Percentiles rank a stretch among this genome's conserved stretches.
These are phyloP conservation scores for Cladobotryum mycophilum DNA, from an alignment of 2,329 filamentous ascomycete genomes.

Conservation along the genomic window DNA sequence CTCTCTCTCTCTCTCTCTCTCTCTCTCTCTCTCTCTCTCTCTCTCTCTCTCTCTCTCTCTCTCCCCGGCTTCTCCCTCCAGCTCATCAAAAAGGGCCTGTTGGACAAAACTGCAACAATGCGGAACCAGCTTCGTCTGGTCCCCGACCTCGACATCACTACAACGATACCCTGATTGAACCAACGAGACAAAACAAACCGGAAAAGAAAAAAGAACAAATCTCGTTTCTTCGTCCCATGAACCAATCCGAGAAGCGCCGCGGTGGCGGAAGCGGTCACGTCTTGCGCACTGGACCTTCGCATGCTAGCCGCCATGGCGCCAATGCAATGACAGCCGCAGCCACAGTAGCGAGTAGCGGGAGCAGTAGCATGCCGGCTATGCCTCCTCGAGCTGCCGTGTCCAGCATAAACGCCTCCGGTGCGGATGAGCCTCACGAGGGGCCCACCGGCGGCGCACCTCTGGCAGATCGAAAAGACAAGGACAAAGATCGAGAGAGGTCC, in stretches of 20 bases:
- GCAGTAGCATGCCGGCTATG: slow-evolving; percentile 19
- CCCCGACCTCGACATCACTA: slow-evolving; percentile 20
- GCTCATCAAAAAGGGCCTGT: neutral
- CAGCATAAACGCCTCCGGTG: slow-evolving; percentile 16
- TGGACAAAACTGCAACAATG: slow-evolving; percentile 22
- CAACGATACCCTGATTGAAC: neutral
- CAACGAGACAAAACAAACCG: neutral
- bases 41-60: neutral
- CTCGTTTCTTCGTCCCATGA: slow-evolving; percentile 24
- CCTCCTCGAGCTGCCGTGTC: slow-evolving; percentile 26
- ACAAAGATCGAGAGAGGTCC: slow-evolving; percentile 25
- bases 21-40: neutral
- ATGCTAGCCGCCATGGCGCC: slow-evolving; percentile 14
- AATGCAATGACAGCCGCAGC: slow-evolving; percentile 3
- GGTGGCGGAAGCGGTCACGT: slow-evolving; percentile 21
- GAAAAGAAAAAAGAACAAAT: neutral
- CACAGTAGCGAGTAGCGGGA: slow-evolving; percentile 1
- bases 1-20: neutral
- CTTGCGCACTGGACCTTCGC: slow-evolving; percentile 16
- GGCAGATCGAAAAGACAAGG: slow-evolving; percentile 30
- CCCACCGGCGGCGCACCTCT: slow-evolving; percentile 21
- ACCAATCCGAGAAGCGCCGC: slow-evolving; percentile 40
- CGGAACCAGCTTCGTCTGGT: slow-evolving; percentile 22
- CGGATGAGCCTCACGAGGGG: slow-evolving; percentile 21
- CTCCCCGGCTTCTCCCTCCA: neutral